Evolutionary conservation across 352 stramenopile species (phyloP).

Genomic region (Pythium dissimile): DNA sequence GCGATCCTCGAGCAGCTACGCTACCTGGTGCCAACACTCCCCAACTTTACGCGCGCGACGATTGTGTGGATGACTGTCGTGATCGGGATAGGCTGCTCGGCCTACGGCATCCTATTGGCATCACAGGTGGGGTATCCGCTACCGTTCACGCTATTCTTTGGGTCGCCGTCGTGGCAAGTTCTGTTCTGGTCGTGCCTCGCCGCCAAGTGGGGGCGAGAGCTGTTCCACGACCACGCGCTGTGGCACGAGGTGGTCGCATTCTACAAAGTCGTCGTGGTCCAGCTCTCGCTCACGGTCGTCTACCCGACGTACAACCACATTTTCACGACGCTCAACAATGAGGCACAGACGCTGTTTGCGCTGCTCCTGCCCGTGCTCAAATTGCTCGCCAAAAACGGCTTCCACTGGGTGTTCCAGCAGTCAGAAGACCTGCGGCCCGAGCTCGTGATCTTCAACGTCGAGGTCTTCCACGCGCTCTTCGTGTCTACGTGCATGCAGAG

Average conservation of each 20-base stretch:
- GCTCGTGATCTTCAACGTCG: constrained; percentile 21
- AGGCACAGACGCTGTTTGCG: constrained; percentile 6
- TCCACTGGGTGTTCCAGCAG: constrained; percentile 11
- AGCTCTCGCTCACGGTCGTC: constrained; percentile 6
- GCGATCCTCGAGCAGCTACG: constrained; percentile 6
- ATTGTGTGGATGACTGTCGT: neutral
- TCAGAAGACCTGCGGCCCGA: constrained; percentile 27
- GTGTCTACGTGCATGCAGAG: constrained; percentile 18
- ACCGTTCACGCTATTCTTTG: constrained; percentile 22
- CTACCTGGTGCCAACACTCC: neutral
- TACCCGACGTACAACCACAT: constrained; percentile 19
- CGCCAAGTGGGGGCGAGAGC: neutral
- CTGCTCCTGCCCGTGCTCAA: constrained; percentile 40
- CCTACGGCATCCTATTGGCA: neutral
- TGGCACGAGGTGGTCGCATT: neutral
- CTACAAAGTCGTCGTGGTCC: neutral
- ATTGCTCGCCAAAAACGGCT: constrained; percentile 35
- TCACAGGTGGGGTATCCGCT: constrained; percentile 9
- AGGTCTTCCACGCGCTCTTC: constrained; percentile 25
- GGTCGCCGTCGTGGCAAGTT: constrained; percentile 20
- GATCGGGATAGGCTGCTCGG: neutral
- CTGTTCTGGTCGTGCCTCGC: constrained; percentile 7
- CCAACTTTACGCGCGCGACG: neutral
- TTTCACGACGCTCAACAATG: constrained; percentile 10
- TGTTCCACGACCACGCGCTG: neutral